phyloP scores from a whole-genome alignment of 768 basidiomycete species.

The Paxillus involutus region DNA sequence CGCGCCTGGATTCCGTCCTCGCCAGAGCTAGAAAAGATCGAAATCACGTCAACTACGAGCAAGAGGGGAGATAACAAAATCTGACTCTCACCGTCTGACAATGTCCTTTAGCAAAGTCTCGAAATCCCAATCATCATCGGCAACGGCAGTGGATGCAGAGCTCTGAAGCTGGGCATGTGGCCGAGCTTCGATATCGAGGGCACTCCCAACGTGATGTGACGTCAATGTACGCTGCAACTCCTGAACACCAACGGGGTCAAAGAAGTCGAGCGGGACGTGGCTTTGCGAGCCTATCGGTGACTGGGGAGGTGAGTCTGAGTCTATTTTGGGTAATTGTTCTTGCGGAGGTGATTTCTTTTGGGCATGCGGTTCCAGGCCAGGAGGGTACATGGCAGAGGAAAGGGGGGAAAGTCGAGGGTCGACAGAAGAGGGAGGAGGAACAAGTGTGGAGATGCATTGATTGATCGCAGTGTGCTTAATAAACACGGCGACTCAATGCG shows the following conservation, averaged over 20 bases:
- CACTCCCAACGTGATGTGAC: slow-evolving; percentile 3
- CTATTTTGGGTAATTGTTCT: no score
- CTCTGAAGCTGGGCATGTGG: not conserved
- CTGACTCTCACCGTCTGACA: slow-evolving; percentile 11
- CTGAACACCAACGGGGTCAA: slow-evolving; percentile 48
- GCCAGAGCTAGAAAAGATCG: slow-evolving; percentile 25
- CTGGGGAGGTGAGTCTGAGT: not conserved
- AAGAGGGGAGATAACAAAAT: not conserved
- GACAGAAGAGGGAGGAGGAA: no score
- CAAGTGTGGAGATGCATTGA: no score
- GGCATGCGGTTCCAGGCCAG: no score
- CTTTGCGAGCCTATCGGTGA: not conserved
- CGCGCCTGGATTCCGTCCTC: slow-evolving; percentile 34
- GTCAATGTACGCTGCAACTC: slow-evolving; percentile 32
- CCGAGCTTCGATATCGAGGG: not conserved
- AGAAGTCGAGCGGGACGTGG: slow-evolving; percentile 44
- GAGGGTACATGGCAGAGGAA: no score
- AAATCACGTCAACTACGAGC: not conserved
- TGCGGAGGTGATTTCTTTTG: no score
- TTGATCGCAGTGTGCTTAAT: no score
- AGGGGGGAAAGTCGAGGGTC: no score
- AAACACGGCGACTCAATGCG: no score
- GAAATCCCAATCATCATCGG: slow-evolving; percentile 2
- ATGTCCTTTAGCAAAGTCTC: slow-evolving; percentile 16
- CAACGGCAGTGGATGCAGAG: not conserved